Percentiles rank a stretch among this genome's conserved stretches.
phyloP scores from a whole-genome alignment of 352 stramenopile species.

The Globisporangium canariense region DNA sequence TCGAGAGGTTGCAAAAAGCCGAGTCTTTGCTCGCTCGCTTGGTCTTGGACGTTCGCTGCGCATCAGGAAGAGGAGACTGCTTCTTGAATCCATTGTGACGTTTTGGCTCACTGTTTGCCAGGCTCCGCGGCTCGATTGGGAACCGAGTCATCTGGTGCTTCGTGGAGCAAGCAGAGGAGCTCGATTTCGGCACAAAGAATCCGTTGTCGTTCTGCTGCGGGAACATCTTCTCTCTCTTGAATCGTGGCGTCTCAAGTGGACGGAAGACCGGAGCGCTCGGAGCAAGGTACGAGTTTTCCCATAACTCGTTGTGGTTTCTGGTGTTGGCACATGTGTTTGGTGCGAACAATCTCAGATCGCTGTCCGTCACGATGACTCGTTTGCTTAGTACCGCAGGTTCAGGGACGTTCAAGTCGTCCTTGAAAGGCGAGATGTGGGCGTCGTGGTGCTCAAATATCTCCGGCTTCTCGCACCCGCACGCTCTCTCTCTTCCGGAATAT shows the following conservation, averaged over 20 bases:
- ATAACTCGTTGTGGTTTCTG: constrained; percentile 1
- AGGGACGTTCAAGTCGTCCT: constrained; percentile 18
- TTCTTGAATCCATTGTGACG: constrained; percentile 2
- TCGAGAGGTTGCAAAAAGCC: background rate
- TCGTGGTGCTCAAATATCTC: background rate
- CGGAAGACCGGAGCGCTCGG: background rate
- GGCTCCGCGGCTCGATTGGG: constrained; percentile 9
- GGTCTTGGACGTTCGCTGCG: constrained; percentile 7
- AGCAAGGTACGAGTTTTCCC: constrained; percentile 2
- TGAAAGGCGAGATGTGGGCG: constrained; percentile 7
- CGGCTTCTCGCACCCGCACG: constrained; percentile 3
- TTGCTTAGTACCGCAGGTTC: constrained; percentile 39
- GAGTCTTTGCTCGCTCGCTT: constrained; percentile 3
- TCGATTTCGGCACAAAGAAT: constrained; percentile 6
- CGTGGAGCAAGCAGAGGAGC: constrained; percentile 4
- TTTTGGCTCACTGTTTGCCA: constrained; percentile 6
- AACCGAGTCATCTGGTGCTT: constrained; percentile 20
- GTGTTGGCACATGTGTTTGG: background rate
- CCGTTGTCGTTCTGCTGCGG: constrained; percentile 11
- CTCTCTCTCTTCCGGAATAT: background rate
- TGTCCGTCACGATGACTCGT: constrained; percentile 49
- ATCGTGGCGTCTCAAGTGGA: background rate
- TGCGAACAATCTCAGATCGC: constrained; percentile 32
- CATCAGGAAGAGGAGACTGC: constrained; percentile 16
- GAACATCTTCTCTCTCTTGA: constrained; percentile 24